phyloP scores from a whole-genome alignment of 176 grass and related monocot genomes.

The Ananas comosus region DNA sequence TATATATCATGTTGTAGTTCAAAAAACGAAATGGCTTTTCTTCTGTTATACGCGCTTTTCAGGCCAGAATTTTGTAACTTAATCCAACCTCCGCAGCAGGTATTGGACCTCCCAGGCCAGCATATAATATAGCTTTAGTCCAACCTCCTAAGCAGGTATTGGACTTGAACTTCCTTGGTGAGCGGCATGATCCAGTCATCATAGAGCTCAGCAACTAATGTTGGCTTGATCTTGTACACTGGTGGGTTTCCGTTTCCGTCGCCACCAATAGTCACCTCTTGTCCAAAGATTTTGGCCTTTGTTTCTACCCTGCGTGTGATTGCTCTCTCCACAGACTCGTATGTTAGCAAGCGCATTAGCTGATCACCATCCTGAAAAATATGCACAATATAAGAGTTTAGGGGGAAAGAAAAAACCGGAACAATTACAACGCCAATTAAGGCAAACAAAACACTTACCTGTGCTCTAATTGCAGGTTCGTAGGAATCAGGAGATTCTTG shows the following conservation, averaged over 20 bases:
- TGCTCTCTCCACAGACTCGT: conserved; percentile 40
- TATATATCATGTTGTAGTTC: no score
- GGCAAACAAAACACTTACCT: conserved; percentile 28
- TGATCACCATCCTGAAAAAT: conserved; percentile 39
- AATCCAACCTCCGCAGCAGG: not conserved
- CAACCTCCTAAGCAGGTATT: conserved; percentile 72
- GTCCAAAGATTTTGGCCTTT: conserved; percentile 70
- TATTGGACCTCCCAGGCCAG: not conserved
- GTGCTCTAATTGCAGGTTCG: conserved; percentile 51
- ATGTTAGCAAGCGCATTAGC: conserved; percentile 77
- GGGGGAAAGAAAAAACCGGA: not conserved
- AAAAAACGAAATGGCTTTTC: no score
- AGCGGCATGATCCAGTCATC: conserved; percentile 82
- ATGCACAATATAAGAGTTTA: not conserved
- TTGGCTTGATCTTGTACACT: conserved; percentile 64
- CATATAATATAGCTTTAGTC: conserved; percentile 32
- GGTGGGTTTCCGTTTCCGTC: conserved; percentile 15
- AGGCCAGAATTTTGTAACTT: not conserved
- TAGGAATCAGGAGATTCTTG: conserved; percentile 45
- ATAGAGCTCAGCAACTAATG: conserved; percentile 68
- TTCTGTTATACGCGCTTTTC: not conserved
- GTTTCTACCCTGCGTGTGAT: conserved; percentile 56
- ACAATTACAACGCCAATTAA: not conserved
- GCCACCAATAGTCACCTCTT: conserved; percentile 52
- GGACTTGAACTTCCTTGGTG: conserved; percentile 78